Percentiles rank a stretch among this genome's conserved stretches.
Evolutionary conservation across 129 eudicot species (phyloP).

Genomic region (Pulicaria dysenterica): DNA sequence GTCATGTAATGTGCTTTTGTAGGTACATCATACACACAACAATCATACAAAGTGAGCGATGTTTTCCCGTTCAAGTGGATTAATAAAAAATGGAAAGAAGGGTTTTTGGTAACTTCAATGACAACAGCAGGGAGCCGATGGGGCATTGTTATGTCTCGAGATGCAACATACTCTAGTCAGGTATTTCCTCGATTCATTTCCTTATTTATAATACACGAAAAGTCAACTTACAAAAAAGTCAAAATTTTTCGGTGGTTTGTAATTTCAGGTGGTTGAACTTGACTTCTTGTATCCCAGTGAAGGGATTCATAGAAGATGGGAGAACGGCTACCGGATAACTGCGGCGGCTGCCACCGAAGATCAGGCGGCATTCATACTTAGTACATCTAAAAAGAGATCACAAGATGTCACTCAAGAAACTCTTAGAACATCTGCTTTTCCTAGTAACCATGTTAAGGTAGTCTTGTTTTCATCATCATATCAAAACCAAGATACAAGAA

Average conservation of each 20-base stretch:
- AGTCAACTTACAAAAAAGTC: not conserved
- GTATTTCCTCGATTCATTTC: slow-evolving; percentile 26
- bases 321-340: slow-evolving; percentile 73
- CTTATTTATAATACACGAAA: not conserved
- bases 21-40: slow-evolving; percentile 76
- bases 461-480: not conserved
- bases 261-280: slow-evolving; percentile 79
- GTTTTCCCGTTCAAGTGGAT: slow-evolving; percentile 90
- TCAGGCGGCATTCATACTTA: slow-evolving; percentile 78
- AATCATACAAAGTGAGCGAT: slow-evolving; percentile 87
- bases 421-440: slow-evolving; percentile 76
- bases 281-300: slow-evolving; percentile 92
- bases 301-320: slow-evolving; percentile 89
- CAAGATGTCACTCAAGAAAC: slow-evolving; percentile 87
- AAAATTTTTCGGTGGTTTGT: not conserved
- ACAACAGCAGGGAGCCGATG: slow-evolving; percentile 80
- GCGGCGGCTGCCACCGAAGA: slow-evolving; percentile 84
- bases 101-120: slow-evolving; percentile 82
- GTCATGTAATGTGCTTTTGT: not conserved
- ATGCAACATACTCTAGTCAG: slow-evolving; percentile 67
- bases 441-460: slow-evolving; percentile 86
- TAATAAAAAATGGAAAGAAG: slow-evolving; percentile 88
- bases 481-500: not conserved
- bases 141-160: slow-evolving; percentile 92
- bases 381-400: slow-evolving; percentile 57